Base-by-base conservation (phyloP, 768 basidiomycete genomes). In the Termitomyces sp. region DNA sequence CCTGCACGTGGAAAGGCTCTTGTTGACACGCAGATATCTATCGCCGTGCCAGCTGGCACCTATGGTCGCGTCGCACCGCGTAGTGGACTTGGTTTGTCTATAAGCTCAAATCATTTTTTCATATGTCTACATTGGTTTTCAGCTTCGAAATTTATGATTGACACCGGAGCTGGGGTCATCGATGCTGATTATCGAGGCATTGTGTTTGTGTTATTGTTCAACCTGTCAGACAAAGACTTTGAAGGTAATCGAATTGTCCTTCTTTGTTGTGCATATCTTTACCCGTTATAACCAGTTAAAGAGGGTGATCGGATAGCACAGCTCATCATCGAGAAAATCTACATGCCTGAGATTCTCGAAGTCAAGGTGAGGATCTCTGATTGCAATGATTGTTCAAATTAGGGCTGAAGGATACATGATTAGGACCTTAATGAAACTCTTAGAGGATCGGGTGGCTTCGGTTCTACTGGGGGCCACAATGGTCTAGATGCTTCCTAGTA, bases 221-320 rank as follows among this genome's bases (percentile, higher is more conserved):
- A 99, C 68, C 81, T 86, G 54, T 88, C 88, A 0, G 92, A 97
- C 68, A 76, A 82, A 56, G 93, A 98, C 64, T 99, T 98, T 66
- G 74, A 88, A 70, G 86, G 94, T 90, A 66, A 46, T 45, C 17
- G 17, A 42, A n/a, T 35, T 40, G 34, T 17, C 42, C 15, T 34
- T 43, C 3, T 15, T n/a, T 17, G 14, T 4, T 26, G 3, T 4
- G 5, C 17, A 7, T 4, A 28, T 28, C 28, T 28, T 28, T 28
- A 5, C 28, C 28, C 28, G 6, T 28, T 28, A 28, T 28, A 6
- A 28, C 26, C 26, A 28, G n/a, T n/a, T n/a, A n/a, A n/a, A n/a
- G n/a, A n/a, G n/a, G 95, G 96, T 6, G 97, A 99, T 64, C 84
- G 97, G n/a, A 77, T 99, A 60, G 97, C 97, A 2, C 97, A 99